Evolutionary conservation across 2,329 filamentous ascomycete species (phyloP).

Genomic region (Fusarium sp.): DNA sequence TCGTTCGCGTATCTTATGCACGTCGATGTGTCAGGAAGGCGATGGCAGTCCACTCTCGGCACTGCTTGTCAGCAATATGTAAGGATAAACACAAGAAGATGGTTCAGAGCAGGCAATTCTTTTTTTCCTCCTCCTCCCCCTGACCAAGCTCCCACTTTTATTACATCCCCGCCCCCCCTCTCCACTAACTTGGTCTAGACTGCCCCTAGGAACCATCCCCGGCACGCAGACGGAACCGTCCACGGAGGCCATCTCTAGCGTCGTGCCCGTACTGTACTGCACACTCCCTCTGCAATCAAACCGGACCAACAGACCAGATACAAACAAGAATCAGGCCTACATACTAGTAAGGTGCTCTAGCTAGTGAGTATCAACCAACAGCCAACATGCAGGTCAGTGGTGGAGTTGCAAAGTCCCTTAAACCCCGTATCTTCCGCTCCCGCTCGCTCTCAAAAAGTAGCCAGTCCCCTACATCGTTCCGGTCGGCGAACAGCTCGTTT

Average conservation of each 20-base stretch:
- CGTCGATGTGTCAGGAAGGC: background rate
- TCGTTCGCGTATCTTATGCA: background rate
- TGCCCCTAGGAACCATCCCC: conserved; percentile 2
- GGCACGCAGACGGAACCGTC: background rate
- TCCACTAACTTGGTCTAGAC: background rate
- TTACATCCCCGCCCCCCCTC: background rate
- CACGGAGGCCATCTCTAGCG: background rate
- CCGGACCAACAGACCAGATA: background rate
- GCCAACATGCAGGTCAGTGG: background rate
- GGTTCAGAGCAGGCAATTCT: conserved; percentile 2
- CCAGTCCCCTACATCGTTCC: background rate
- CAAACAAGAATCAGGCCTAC: background rate
- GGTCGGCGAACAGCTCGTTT: background rate
- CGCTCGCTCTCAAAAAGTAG: background rate
- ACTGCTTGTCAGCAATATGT: background rate
- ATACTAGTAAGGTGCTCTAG: background rate
- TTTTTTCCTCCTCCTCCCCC: background rate
- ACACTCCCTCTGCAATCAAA: background rate
- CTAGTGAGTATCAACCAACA: background rate
- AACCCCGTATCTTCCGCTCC: background rate
- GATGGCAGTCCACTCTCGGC: background rate
- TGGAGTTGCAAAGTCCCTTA: background rate
- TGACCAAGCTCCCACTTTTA: conserved; percentile 9
- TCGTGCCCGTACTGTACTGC: background rate
- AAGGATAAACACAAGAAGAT: background rate